A percentile compares a stretch with the other conserved stretches of the same genome.
phyloP scores from a whole-genome alignment of 352 stramenopile species.

The Peronospora tabacina region DNA sequence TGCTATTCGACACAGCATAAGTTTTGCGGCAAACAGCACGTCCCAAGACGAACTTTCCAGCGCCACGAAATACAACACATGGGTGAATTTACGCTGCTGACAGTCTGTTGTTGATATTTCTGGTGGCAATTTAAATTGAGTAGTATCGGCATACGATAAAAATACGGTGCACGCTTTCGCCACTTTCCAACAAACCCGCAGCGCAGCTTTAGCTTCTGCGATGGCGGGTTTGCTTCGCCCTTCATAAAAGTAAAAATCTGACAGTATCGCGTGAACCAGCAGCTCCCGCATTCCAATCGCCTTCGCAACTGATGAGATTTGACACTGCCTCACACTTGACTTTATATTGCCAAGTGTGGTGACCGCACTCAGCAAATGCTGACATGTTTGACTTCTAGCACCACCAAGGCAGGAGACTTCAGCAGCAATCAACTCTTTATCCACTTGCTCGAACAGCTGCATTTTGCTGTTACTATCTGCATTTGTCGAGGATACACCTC shows the following conservation, averaged over 20 bases:
- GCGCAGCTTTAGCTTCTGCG: constrained; percentile 42
- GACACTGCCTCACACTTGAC: constrained; percentile 2
- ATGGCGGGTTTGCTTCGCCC: constrained; percentile 39
- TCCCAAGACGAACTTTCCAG: constrained; percentile 72
- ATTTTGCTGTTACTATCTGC: neutral
- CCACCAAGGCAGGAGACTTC: constrained; percentile 5
- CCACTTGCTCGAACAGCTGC: constrained; percentile 28
- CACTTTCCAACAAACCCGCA: constrained; percentile 66
- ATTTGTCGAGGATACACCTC: neutral
- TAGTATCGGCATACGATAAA: constrained; percentile 5
- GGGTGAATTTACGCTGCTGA: constrained; percentile 14
- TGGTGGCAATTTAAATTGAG: constrained; percentile 36
- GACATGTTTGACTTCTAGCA: constrained; percentile 14
- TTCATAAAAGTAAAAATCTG: constrained; percentile 47
- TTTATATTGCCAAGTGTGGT: constrained; percentile 15
- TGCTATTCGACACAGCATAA: constrained; percentile 54
- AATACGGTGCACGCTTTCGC: constrained; percentile 34
- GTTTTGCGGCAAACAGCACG: constrained; percentile 44
- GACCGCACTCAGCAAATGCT: constrained; percentile 25
- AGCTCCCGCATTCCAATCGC: constrained; percentile 47
- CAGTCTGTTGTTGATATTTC: constrained; percentile 22
- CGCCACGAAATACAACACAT: constrained; percentile 50
- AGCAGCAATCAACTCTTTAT: constrained; percentile 30
- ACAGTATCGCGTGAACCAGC: constrained; percentile 40
- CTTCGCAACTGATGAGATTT: constrained; percentile 20